These are phyloP conservation scores for Marasmius sp. DNA, from an alignment of 1,284 basidiomycete species.

Conservation along the genomic window DNA sequence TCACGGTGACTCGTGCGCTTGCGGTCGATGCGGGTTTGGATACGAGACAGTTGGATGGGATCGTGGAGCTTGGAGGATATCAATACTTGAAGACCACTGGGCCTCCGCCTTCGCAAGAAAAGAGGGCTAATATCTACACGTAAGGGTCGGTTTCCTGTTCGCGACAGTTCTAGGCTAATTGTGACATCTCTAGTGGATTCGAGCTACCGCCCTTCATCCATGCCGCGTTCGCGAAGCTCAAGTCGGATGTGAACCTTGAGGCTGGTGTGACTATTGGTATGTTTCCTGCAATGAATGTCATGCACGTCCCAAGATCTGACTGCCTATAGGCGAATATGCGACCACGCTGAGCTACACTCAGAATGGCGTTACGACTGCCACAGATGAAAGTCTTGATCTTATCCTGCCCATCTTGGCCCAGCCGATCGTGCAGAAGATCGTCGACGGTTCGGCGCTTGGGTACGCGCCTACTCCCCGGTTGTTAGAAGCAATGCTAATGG, in stretches of 20 bases:
- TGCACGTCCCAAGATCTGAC: background rate
- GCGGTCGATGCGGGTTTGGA: constrained; percentile 65
- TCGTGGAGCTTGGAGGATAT: constrained; percentile 72
- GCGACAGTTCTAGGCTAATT: background rate
- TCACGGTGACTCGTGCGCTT: constrained; percentile 68
- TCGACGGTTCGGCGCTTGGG: constrained; percentile 60
- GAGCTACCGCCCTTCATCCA: constrained; percentile 68
- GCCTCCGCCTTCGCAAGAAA: constrained; percentile 31
- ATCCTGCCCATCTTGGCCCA: constrained; percentile 73
- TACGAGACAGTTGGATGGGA: constrained; percentile 64
- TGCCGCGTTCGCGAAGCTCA: constrained; percentile 64
- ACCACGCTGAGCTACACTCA: constrained; percentile 71
- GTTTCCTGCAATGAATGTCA: background rate
- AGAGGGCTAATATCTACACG: constrained; percentile 55
- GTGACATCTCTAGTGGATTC: constrained; percentile 50
- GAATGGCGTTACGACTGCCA: constrained; percentile 52
- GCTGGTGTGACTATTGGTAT: constrained; percentile 61
- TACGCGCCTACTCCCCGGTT: constrained; percentile 24
- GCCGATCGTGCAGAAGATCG: constrained; percentile 81
- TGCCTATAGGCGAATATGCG: constrained; percentile 35
- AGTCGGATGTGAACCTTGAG: constrained; percentile 61
- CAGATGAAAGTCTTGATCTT: constrained; percentile 62
- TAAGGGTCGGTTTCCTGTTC: constrained; percentile 27
- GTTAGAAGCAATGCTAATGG: background rate
- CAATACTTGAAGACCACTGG: constrained; percentile 52